Base-by-base conservation (phyloP, 768 basidiomycete genomes). In the Collybiopsis confluens region DNA sequence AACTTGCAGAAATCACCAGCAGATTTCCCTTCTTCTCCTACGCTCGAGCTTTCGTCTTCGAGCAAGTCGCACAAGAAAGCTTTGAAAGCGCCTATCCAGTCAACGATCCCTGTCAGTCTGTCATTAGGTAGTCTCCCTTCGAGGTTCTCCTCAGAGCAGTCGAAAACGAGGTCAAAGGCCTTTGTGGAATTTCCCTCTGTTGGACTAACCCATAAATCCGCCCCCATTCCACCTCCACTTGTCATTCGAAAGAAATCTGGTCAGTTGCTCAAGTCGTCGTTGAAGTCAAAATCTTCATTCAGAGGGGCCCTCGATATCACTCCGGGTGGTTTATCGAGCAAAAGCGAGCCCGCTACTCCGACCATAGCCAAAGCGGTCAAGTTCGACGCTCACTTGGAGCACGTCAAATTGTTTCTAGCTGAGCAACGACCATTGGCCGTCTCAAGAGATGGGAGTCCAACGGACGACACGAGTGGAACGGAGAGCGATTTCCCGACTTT, bases 371-470 rank as follows among this genome's bases (percentile, higher is more conserved):
- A 97, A 67, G 85, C 83, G 23, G 96, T 99, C 8, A 92, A 97
- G 63, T 99, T 99, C 57, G 91, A 96, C 70, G 67, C 86, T 4
- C 83, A 94, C 64, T 81, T 98, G 50, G 96, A 97, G 68, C 90
- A 92, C 53, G 90, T 98, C 57, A 95, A 95, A 70, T 79, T 95
- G 44, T 98, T 98, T 75, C 75, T 95, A 54, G 86, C 95, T 11
- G 90, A 93, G 70, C 96, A 98, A 70, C 93, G 93, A 65, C 96
- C 96, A 4, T 78, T 91, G 7, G 94, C 95, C 1, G 96, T 99
- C 16, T 91, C 88, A 11, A 82, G 96, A 43, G 87, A 92, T 59
- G 93, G 92, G 0, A 90, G 89, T 59, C 95, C 94, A 3, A 89
- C 86, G 3, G 88, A 83, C 59, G 84, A 92, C 62, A 90, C 85